Evolutionary conservation across 306 rosid species (phyloP).

Genomic region (Oxytropis ochrocephala): DNA sequence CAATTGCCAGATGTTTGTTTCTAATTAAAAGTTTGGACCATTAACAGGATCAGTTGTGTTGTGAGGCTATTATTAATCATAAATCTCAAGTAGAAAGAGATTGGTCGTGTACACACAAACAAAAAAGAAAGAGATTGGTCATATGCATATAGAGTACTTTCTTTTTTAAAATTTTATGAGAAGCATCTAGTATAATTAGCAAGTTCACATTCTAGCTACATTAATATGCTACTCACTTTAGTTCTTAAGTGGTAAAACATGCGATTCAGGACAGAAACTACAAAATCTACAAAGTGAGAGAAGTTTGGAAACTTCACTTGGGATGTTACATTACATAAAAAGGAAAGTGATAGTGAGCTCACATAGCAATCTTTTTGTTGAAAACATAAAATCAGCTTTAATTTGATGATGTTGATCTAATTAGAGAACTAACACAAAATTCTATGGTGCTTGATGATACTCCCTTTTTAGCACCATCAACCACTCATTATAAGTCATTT

Average conservation of each 20-base stretch:
- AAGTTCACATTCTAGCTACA: neutral
- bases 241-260: neutral
- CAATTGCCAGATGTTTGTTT: slow-evolving; percentile 11
- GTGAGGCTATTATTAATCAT: neutral
- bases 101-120: slow-evolving; percentile 14
- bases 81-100: slow-evolving; percentile 20
- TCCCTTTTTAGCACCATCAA: neutral
- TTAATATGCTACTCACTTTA: neutral
- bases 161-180: neutral
- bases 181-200: slow-evolving; percentile 17
- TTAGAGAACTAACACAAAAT: neutral
- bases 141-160: neutral
- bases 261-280: slow-evolving; percentile 1
- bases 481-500: neutral
- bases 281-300: neutral
- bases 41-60: neutral
- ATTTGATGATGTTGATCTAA: neutral
- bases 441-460: neutral
- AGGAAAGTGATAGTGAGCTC: neutral
- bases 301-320: neutral
- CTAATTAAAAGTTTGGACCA: neutral
- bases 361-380: neutral
- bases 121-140: slow-evolving; percentile 28
- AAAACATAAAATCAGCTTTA: neutral
- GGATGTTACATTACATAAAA: neutral